These are phyloP conservation scores for Hyaloperonospora arabidopsidis DNA, from an alignment of 352 stramenopile genomes.

Conservation along the genomic window DNA sequence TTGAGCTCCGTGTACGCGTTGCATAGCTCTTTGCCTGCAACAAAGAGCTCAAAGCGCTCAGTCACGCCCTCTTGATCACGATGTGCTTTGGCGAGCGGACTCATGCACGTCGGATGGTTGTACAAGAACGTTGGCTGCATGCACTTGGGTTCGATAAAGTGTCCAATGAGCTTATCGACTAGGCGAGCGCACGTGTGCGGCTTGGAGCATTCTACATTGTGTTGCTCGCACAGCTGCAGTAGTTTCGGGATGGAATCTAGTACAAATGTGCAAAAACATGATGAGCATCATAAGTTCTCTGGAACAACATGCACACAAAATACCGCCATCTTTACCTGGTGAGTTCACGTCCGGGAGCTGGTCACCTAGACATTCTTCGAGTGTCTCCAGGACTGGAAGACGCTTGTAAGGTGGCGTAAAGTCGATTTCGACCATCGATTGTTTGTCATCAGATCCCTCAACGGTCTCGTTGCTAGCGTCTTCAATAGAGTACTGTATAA, in stretches of 20 bases:
- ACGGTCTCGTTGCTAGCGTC: conserved; percentile 16
- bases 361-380: conserved; percentile 87
- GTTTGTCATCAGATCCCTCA: conserved; percentile 13
- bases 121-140: conserved; percentile 97
- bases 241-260: conserved; percentile 68
- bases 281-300: conserved; percentile 3
- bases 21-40: conserved; percentile 91
- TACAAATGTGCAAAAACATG: neutral
- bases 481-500: conserved; percentile 92
- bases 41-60: conserved; percentile 98
- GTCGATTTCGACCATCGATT: conserved; percentile 88
- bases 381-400: conserved; percentile 92
- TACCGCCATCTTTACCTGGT: conserved; percentile 26
- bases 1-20: conserved; percentile 99
- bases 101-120: conserved; percentile 97
- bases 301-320: neutral
- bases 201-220: conserved; percentile 85
- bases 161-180: conserved; percentile 95
- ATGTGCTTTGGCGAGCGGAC: conserved; percentile 92
- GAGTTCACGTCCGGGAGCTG: conserved; percentile 61
- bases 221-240: conserved; percentile 77
- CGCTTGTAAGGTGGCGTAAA: conserved; percentile 97
- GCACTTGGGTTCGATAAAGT: conserved; percentile 92
- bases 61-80: conserved; percentile 90
- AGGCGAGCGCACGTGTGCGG: conserved; percentile 93